These are phyloP conservation scores for Aspergillus wentii DNA, from an alignment of 495 filamentous ascomycete genomes.

Conservation along the genomic window DNA sequence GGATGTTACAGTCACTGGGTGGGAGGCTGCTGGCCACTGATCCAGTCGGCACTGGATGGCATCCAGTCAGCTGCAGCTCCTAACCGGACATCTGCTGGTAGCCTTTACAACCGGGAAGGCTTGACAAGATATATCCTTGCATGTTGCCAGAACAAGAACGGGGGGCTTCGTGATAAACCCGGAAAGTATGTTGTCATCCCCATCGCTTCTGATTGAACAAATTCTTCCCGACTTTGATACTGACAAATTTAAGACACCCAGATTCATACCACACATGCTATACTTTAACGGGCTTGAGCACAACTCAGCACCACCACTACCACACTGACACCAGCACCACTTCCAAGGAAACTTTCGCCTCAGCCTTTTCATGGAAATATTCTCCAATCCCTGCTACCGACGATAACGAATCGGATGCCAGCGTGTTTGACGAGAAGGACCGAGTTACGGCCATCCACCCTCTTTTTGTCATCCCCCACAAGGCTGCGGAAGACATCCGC, in stretches of 20 bases:
- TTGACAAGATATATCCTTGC: slow-evolving; percentile 81
- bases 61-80: slow-evolving; percentile 21
- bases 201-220: background rate
- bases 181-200: slow-evolving; percentile 59
- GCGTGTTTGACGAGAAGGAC: slow-evolving; percentile 46
- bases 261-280: slow-evolving; percentile 95
- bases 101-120: slow-evolving; percentile 78
- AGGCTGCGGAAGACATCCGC: slow-evolving; percentile 57
- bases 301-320: slow-evolving; percentile 70
- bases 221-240: background rate
- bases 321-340: slow-evolving; percentile 42
- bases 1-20: slow-evolving; percentile 98
- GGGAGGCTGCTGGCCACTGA: slow-evolving; percentile 84
- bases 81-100: slow-evolving; percentile 23
- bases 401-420: slow-evolving; percentile 31
- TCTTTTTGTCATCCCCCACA: slow-evolving; percentile 76
- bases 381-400: slow-evolving; percentile 42
- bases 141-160: slow-evolving; percentile 75
- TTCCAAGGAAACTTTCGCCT: slow-evolving; percentile 32
- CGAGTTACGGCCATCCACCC: slow-evolving; percentile 62
- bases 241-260: slow-evolving; percentile 48
- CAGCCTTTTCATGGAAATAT: slow-evolving; percentile 64
- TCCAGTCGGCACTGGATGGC: slow-evolving; percentile 72
- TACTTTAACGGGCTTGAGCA: slow-evolving; percentile 78
- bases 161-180: slow-evolving; percentile 92